Evolutionary conservation across 768 basidiomycete genomes (phyloP), one percentile per base, ranked within the genome.

Genomic region (Hebeloma cylindrosporum): DNA sequence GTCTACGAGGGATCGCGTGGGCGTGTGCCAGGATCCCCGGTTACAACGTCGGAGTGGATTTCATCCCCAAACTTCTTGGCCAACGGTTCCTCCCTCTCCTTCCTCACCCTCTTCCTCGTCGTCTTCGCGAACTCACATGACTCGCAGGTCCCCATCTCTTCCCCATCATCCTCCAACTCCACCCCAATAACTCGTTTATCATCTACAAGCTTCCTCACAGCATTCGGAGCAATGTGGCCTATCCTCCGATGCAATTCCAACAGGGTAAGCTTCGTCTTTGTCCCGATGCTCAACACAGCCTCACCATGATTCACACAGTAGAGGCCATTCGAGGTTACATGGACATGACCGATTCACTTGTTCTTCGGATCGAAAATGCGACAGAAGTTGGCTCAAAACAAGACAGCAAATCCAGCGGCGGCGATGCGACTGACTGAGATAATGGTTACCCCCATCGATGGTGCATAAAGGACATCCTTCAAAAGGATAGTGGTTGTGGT

Each of bases 11-110:
- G n/a, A n/a, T n/a, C n/a, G n/a, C n/a, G n/a, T n/a, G n/a, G n/a
- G n/a, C n/a, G n/a, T n/a, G n/a, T n/a, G n/a, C n/a, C n/a, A n/a
- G n/a, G n/a, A n/a, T n/a, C n/a, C n/a, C n/a, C n/a, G n/a, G n/a
- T n/a, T n/a, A n/a, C n/a, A n/a, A n/a, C n/a, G 48, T 73, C 65
- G 0, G 59, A 59, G 31, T 68, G 62, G 10, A 70, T 60, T 14
- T 60, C 56, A 0, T 64, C 63, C 1, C 67, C 65, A 50, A 67
- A 58, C 0, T 29, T 37, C n/a, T 35, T 17, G 3, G 64, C 54
- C 10, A 53, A 47, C 13, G 53, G 32, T 18, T 56, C 54, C 14
- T 44, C 29, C 16, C 56, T 57, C 1, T 49, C 57, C 41, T 64
- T 65, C 23, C 38, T 47, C n/a, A 68, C 52, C 6, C 52, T 47